Conservation (phyloP, 2,329 filamentous ascomycete species). For the Beauveria australis region DNA sequence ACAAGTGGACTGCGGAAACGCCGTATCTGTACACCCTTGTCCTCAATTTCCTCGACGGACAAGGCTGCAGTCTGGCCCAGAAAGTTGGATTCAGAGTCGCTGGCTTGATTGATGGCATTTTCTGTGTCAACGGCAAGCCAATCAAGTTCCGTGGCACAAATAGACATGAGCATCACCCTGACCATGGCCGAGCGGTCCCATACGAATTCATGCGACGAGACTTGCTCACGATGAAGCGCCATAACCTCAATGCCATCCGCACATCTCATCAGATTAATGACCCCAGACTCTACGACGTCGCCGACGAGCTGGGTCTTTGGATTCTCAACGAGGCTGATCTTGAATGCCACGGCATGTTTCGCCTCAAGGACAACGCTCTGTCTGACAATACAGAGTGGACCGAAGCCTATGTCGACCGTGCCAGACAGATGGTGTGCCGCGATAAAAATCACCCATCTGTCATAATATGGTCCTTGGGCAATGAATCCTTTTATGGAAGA, state of each 20-base stretch:
- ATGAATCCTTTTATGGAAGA: slow-evolving; percentile 61
- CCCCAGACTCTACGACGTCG: slow-evolving; percentile 49
- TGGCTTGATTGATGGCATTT: slow-evolving; percentile 51
- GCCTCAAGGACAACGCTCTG: slow-evolving; percentile 32
- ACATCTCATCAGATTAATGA: slow-evolving; percentile 61
- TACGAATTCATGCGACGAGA: slow-evolving; percentile 53
- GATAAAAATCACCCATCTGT: slow-evolving; percentile 54
- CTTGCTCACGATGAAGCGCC: slow-evolving; percentile 56
- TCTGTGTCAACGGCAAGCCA: slow-evolving; percentile 56
- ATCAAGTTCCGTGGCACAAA: slow-evolving; percentile 62
- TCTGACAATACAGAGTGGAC: slow-evolving; percentile 54
- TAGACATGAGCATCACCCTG: slow-evolving; percentile 61
- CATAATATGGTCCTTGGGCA: slow-evolving; percentile 65
- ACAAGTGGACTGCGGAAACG: slow-evolving; percentile 63
- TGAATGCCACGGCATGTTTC: slow-evolving; percentile 44
- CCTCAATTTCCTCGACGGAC: slow-evolving; percentile 24
- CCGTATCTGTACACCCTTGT: slow-evolving; percentile 51
- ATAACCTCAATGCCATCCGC: slow-evolving; percentile 64
- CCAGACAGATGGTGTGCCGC: slow-evolving; percentile 53
- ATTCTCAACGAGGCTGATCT: slow-evolving; percentile 51
- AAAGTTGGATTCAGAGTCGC: slow-evolving; percentile 56
- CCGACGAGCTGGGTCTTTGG: slow-evolving; percentile 57
- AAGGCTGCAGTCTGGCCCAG: slow-evolving; percentile 35
- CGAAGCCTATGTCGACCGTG: slow-evolving; percentile 59
- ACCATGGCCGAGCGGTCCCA: slow-evolving; percentile 53